phyloP scores from a whole-genome alignment of 2,329 filamentous ascomycete genomes.

The Tolypocladium endophyticum region DNA sequence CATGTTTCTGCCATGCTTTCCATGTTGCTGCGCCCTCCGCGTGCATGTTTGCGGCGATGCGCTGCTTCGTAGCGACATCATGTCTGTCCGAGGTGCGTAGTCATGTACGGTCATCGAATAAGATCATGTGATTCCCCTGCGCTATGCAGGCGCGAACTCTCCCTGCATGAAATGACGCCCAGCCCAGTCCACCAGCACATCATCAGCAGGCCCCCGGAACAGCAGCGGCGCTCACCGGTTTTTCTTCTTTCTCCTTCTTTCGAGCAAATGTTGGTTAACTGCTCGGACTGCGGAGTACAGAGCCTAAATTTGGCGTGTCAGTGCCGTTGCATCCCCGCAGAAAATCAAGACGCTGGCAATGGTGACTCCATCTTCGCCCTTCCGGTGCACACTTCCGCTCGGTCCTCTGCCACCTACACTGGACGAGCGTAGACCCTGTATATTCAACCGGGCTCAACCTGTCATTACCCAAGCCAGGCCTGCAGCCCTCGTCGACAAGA shows the following conservation, averaged over 20 bases:
- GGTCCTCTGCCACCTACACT: neutral
- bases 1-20: neutral
- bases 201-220: neutral
- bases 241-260: too few species aligned
- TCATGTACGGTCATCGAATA: neutral
- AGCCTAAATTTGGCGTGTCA: neutral
- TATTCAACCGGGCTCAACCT: neutral
- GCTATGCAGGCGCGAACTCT: neutral
- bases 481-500: neutral
- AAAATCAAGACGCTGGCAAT: neutral
- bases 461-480: neutral
- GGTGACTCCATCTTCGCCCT: neutral
- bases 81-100: neutral
- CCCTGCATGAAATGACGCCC: neutral
- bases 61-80: neutral
- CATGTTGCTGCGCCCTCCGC: neutral
- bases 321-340: neutral
- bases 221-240: neutral
- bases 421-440: neutral
- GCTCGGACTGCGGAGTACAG: too few species aligned
- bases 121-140: neutral
- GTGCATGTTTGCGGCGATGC: neutral
- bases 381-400: neutral
- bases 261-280: neutral
- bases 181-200: neutral